These are phyloP conservation scores for Chaetothyriales sp. DNA, from an alignment of 2,329 filamentous ascomycete genomes.

Conservation along the genomic window DNA sequence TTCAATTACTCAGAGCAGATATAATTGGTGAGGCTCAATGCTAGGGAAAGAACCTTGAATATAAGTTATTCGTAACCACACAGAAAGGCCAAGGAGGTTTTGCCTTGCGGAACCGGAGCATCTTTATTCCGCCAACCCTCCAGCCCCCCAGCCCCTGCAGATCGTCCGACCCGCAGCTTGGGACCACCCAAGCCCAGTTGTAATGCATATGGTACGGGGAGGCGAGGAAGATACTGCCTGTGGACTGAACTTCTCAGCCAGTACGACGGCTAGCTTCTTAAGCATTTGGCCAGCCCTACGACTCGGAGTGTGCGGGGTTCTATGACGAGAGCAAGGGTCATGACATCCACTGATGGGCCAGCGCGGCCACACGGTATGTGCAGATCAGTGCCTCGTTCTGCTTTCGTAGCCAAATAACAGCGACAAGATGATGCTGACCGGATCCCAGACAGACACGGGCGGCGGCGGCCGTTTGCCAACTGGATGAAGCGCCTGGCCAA, in stretches of 20 bases:
- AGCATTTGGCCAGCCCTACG: neutral
- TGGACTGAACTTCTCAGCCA: neutral
- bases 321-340: slow-evolving; percentile 1
- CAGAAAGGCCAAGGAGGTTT: neutral
- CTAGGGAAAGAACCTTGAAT: too few species aligned
- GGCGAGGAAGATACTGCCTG: neutral
- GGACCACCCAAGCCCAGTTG: neutral
- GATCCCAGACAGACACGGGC: slow-evolving; percentile 51
- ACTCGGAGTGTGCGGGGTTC: neutral
- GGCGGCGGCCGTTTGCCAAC: slow-evolving; percentile 74
- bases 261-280: neutral
- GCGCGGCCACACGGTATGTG: slow-evolving; percentile 14
- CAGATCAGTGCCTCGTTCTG: neutral
- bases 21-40: too few species aligned
- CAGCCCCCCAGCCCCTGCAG: neutral
- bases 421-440: neutral
- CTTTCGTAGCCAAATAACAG: neutral
- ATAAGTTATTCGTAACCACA: neutral
- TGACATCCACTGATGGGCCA: slow-evolving; percentile 17
- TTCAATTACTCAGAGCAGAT: neutral
- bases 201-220: neutral
- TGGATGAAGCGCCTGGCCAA: slow-evolving; percentile 91
- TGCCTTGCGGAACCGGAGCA: neutral
- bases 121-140: neutral
- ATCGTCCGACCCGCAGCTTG: neutral